These are phyloP conservation scores for Dicorynia guianensis DNA, from an alignment of 306 rosid species.

Conservation along the genomic window DNA sequence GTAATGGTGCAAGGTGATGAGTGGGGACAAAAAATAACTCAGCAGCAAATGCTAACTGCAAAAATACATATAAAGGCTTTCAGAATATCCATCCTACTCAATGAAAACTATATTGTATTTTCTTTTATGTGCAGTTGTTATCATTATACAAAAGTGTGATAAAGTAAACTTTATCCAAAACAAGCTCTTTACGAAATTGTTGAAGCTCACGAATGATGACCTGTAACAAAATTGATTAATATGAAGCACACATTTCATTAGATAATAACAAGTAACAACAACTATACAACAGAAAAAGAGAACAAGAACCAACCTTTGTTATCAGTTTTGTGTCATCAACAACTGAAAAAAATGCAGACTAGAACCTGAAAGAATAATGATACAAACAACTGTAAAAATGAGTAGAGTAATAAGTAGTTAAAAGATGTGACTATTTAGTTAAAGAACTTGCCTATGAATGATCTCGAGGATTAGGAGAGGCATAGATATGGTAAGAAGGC, in stretches of 20 bases:
- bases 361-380: constrained; percentile 71
- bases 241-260: constrained; percentile 13
- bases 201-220: constrained; percentile 74
- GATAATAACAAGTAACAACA: not conserved
- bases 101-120: constrained; percentile 18
- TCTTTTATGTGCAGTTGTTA: constrained; percentile 18
- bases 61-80: constrained; percentile 16
- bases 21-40: not conserved
- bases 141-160: constrained; percentile 15
- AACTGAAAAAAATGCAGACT: constrained; percentile 72
- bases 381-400: not conserved
- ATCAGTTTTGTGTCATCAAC: constrained; percentile 92
- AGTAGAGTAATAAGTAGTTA: constrained; percentile 13
- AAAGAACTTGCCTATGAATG: constrained; percentile 10
- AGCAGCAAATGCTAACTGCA: constrained; percentile 25
- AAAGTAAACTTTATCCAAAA: constrained; percentile 76
- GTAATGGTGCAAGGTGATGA: constrained; percentile 19
- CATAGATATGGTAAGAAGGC: constrained; percentile 26
- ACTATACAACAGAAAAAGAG: constrained; percentile 35
- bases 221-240: constrained; percentile 54
- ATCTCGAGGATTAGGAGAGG: constrained; percentile 4
- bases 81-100: constrained; percentile 2
- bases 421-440: constrained; percentile 13
- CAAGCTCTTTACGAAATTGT: constrained; percentile 72
- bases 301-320: constrained; percentile 70